phyloP scores from a whole-genome alignment of 176 grass and related monocot genomes.

The Carex scoparia region DNA sequence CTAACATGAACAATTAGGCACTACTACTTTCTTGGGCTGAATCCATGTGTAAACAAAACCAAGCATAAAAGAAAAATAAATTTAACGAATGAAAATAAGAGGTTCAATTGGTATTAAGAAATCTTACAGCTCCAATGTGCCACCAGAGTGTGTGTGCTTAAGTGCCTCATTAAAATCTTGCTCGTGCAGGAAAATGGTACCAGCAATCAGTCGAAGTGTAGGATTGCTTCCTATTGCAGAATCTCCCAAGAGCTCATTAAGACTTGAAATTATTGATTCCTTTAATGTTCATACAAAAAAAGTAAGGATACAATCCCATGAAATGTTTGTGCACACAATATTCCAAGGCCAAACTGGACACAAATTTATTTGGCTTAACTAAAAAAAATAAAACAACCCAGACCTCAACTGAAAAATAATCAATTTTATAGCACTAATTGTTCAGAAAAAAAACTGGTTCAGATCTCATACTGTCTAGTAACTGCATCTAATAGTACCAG shows the following conservation, averaged over 20 bases:
- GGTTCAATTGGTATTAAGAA: not conserved
- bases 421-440: too few relatives aligned
- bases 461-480: too few relatives aligned
- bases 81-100: not conserved
- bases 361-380: too few relatives aligned
- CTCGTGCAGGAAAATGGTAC: conserved; percentile 56
- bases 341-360: too few relatives aligned
- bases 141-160: conserved; percentile 55
- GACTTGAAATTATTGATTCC: conserved; percentile 48
- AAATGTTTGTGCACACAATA: not conserved
- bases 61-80: too few relatives aligned
- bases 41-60: too few relatives aligned
- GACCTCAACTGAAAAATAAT: too few relatives aligned
- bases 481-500: too few relatives aligned
- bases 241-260: conserved; percentile 48
- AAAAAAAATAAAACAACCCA: too few relatives aligned
- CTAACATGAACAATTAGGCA: not conserved
- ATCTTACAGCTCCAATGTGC: conserved; percentile 63
- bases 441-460: too few relatives aligned
- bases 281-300: conserved; percentile 21
- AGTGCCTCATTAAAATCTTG: conserved; percentile 55
- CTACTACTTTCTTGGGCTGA: too few relatives aligned
- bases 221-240: conserved; percentile 48
- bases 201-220: conserved; percentile 40
- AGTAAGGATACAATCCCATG: not conserved